A percentile compares a stretch with the other conserved stretches of the same genome.
Conservation (phyloP, 495 filamentous ascomycete species). For the Penicillium angulare region DNA sequence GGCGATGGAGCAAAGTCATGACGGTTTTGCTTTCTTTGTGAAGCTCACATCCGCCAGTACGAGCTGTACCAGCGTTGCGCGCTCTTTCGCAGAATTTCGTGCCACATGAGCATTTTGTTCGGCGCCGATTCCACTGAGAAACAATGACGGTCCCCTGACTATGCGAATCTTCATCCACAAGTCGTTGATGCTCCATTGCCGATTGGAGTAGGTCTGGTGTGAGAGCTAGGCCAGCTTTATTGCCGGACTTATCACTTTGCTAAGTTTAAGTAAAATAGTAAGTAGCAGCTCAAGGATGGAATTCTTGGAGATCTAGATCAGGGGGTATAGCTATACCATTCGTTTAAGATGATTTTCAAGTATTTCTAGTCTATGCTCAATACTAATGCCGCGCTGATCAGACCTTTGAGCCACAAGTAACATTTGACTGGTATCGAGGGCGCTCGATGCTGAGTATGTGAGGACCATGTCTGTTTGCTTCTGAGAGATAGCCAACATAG, state of each 20-base stretch:
- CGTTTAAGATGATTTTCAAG: slow-evolving; percentile 3
- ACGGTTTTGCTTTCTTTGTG: slow-evolving; percentile 1
- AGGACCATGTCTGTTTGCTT: slow-evolving; percentile 2
- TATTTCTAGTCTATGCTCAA: slow-evolving; percentile 3
- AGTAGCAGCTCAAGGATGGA: neutral
- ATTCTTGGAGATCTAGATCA: neutral
- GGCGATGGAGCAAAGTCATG: slow-evolving; percentile 1
- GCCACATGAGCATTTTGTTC: slow-evolving; percentile 6
- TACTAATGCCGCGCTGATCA: slow-evolving; percentile 1
- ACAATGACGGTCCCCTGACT: neutral
- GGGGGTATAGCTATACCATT: slow-evolving; percentile 1
- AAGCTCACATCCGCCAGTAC: neutral
- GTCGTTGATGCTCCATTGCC: neutral
- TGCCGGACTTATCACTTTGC: neutral
- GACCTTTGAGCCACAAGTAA: neutral
- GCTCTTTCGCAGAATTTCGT: neutral
- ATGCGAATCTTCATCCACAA: slow-evolving; percentile 2
- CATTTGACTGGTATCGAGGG: slow-evolving; percentile 5
- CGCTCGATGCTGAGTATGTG: slow-evolving; percentile 8
- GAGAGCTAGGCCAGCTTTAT: neutral
- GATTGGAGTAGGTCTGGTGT: slow-evolving; percentile 6
- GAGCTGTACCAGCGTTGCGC: neutral
- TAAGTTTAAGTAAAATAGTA: neutral
- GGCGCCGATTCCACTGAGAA: slow-evolving; percentile 3
- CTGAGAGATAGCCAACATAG: slow-evolving; percentile 1